These are phyloP conservation scores for Paxillus involutus DNA, from an alignment of 768 basidiomycete genomes.

Conservation along the genomic window DNA sequence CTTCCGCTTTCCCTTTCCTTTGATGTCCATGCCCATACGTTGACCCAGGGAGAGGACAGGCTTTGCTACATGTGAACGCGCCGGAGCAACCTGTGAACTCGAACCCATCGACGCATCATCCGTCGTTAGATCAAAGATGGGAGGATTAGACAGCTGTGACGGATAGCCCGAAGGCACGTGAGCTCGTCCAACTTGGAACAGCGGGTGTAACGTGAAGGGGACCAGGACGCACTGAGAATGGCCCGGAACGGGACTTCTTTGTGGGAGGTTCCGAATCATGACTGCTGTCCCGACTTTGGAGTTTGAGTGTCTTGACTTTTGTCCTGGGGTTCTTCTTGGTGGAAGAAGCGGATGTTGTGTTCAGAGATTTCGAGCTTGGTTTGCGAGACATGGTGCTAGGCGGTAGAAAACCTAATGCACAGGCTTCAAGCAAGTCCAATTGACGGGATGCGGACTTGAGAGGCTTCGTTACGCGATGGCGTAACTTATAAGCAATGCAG, in stretches of 20 bases:
- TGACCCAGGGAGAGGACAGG: background rate
- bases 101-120: slow-evolving; percentile 9
- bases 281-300: slow-evolving; percentile 8
- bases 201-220: slow-evolving; percentile 7
- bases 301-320: slow-evolving; percentile 24
- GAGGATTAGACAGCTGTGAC: slow-evolving; percentile 20
- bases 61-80: background rate
- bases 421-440: no score
- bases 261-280: slow-evolving; percentile 17
- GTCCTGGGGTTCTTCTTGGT: slow-evolving; percentile 10
- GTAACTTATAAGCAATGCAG: no score
- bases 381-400: slow-evolving; percentile 19
- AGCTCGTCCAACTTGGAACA: background rate
- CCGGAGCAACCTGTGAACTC: slow-evolving; percentile 2
- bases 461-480: background rate
- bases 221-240: background rate
- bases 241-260: slow-evolving; percentile 17
- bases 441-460: no score
- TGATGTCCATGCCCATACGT: slow-evolving; percentile 9
- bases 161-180: background rate
- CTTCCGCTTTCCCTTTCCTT: slow-evolving; percentile 28
- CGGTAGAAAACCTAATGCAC: no score
- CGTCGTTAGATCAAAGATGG: slow-evolving; percentile 21
- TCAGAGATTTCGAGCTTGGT: slow-evolving; percentile 7
- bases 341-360: background rate